These are phyloP conservation scores for Ilex aquifolium DNA, from an alignment of 257 asterid genomes.

Conservation along the genomic window DNA sequence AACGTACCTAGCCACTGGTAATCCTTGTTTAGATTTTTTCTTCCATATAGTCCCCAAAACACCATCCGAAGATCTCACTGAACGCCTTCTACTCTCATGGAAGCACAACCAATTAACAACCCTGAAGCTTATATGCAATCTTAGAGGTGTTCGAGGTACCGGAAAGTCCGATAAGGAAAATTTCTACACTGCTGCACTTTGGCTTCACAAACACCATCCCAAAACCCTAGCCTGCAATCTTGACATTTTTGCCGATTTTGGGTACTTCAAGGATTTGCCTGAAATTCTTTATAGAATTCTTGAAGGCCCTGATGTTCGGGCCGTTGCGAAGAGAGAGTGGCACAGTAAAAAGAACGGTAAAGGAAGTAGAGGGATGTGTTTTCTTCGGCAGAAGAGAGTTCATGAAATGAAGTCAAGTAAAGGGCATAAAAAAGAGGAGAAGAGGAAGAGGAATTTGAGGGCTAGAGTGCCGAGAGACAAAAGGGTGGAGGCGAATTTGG, in stretches of 20 bases:
- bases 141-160: conserved; percentile 41
- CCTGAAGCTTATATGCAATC: conserved; percentile 30
- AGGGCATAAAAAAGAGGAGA: conserved; percentile 11
- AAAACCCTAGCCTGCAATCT: conserved; percentile 31
- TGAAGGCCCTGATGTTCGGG: conserved; percentile 21
- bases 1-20: conserved; percentile 28
- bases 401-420: background rate
- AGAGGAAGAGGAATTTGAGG: background rate
- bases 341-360: background rate
- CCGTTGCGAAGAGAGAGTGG: background rate
- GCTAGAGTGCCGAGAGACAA: background rate
- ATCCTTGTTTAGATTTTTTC: conserved; percentile 38
- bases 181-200: conserved; percentile 30
- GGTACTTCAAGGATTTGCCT: conserved; percentile 11
- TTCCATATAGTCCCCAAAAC: conserved; percentile 38
- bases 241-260: conserved; percentile 22
- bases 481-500: conserved; percentile 10
- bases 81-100: conserved; percentile 23
- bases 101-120: conserved; percentile 23
- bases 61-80: conserved; percentile 7
- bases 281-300: conserved; percentile 29
- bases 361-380: no score
- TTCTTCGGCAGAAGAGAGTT: no score
- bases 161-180: conserved; percentile 38
- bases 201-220: conserved; percentile 35